Base-by-base conservation (phyloP, 176 grass and related monocot species). In the Poa pratensis region DNA sequence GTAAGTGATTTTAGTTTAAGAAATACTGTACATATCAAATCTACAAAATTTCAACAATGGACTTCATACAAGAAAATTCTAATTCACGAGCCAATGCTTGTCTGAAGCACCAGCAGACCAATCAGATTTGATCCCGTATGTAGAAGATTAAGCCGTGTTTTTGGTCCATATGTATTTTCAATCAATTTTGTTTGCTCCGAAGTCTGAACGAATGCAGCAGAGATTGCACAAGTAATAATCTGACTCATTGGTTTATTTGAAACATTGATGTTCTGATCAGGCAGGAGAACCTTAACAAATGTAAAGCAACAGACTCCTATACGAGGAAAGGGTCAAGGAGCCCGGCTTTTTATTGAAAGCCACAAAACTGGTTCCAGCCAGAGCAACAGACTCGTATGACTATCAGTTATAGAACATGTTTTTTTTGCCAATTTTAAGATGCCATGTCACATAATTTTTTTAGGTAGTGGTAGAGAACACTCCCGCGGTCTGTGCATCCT, bases 221-320 rank as follows among this genome's bases (percentile, higher is more conserved):
- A 58, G 0, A 34, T 13, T 52, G 19, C 43, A 26, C n/a, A 19
- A 18, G 0, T 77, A 48, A 20, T 24, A 17, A 12, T 65, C 43
- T 76, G 20, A 72, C 62, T 53, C 52, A 45, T 32, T 51, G 48
- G 30, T 35, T 14, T 6, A 16, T 60, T 43, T 23, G 51, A 88
- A 71, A 75, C 43, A 78, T 30, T 28, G 26, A 23, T 45, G 24
- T 66, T 89, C 45, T 67, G 19, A 80, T 46, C 67, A 84, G 48
- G 17, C 69, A 65, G 16, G 32, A 24, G 22, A 57, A 64, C 43
- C 11, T 30, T 40, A 45, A 87, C 13, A 32, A 61, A 43, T 3
- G 4, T 24, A 9, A 22, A 0, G 6, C 9, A 39, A 39, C 37
- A 39, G 4, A 39, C 37, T 39, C 37, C 37, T 6, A 39, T n/a